Conservation (phyloP, 164 flowering plant species). For the Dillenia suffruticosa region DNA sequence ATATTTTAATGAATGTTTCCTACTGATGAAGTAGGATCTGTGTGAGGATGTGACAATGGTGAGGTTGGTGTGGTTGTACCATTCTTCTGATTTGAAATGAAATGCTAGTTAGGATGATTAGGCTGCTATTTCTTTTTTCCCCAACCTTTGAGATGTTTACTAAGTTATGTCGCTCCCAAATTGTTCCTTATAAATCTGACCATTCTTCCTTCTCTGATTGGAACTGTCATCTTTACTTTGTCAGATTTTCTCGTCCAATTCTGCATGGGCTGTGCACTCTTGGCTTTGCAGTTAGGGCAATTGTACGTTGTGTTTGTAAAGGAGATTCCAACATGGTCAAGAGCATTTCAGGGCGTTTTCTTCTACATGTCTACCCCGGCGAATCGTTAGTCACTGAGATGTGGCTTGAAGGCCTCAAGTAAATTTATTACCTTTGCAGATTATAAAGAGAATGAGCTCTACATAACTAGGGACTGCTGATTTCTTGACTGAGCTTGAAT, state of each 20-base stretch:
- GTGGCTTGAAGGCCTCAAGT: slow-evolving; percentile 90
- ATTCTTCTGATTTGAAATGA: too few relatives aligned
- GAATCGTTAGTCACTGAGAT: slow-evolving; percentile 87
- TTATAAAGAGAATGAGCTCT: not conserved
- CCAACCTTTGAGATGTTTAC: too few relatives aligned
- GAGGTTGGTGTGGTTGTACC: too few relatives aligned
- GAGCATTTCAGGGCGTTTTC: slow-evolving; percentile 68
- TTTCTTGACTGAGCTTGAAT: slow-evolving; percentile 8
- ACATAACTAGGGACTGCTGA: not conserved
- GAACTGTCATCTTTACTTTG: not conserved
- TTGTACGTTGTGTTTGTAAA: slow-evolving; percentile 59
- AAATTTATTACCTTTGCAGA: not conserved
- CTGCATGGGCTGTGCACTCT: slow-evolving; percentile 91
- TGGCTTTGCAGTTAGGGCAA: slow-evolving; percentile 89
- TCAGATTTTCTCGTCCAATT: slow-evolving; percentile 90
- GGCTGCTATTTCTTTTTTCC: too few relatives aligned
- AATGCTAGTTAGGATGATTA: too few relatives aligned
- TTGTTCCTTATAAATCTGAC: too few relatives aligned
- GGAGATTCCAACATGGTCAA: slow-evolving; percentile 69
- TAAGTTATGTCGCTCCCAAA: too few relatives aligned
- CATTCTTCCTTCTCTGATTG: too few relatives aligned
- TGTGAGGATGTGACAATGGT: too few relatives aligned
- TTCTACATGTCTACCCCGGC: slow-evolving; percentile 88
- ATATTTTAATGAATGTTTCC: too few relatives aligned
- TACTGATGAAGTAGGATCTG: too few relatives aligned